Base-by-base conservation (phyloP, 306 rosid species). In the Cicer pinnatifidum region DNA sequence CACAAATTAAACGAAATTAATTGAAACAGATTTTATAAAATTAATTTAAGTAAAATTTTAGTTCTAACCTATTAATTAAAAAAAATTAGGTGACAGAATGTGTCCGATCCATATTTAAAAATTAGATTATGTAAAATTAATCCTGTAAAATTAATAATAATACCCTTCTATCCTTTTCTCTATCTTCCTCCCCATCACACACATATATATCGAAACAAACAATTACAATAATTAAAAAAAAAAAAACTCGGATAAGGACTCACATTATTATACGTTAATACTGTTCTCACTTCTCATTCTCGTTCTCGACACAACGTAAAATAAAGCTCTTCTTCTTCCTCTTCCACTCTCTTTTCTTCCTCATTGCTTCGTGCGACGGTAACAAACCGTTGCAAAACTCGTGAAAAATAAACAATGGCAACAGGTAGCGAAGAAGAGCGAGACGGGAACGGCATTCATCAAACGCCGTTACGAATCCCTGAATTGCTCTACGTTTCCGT, bases 401-500 rank as follows among this genome's bases (percentile, higher is more conserved):
- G 48, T 9, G 33, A 57, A 72, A 8, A 71, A 53, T 2, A 52
- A 69, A 28, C 35, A 44, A 91, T 92, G 96, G 96, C 84, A 38
- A 75, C 85, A 1, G 77, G 84, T 38, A 69, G 39, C 88, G 69
- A 82, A 58, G 84, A 82, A 40, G 91, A 73, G 56, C 78, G 48
- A 20, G 89, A 82, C 58, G 81, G 74, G 0, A 59, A n/a, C 64
- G 39, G 40, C 11, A 76, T 85, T 54, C 82, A 38, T 0, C 76
- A 61, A 20, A 9, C 77, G 3, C 58, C 77, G 58, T 51, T 69
- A 13, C 76, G 5, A 50, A 78, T 78, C 66, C 66, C 72, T 1
- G 82, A 39, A 40, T 50, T 91, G 80, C 96, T 94, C 53, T 88
- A 91, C 39, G 88, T 94, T 39, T 94, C 97, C 0, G 52, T 94